Base-by-base conservation (phyloP, 2,329 filamentous ascomycete genomes). In the Apiospora sp. region DNA sequence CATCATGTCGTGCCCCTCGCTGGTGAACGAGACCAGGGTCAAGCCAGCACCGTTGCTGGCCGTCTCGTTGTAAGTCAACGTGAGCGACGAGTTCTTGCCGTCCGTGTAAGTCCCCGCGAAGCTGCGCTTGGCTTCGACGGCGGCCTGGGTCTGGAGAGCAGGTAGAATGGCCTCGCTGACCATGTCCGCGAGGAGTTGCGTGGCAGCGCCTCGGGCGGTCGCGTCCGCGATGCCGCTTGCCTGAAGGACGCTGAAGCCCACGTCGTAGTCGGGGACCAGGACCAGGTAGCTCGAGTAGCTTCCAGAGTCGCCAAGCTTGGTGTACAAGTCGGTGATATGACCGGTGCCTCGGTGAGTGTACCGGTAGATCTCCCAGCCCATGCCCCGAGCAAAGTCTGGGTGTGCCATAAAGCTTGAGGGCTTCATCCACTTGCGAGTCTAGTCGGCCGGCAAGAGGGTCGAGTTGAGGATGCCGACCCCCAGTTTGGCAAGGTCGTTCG, bases 361-460 rank as follows among this genome's bases (percentile, higher is more conserved):
- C n/a, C 81, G 79, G 37, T 77, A 82, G 67, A 85, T 84, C 70
- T 84, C 81, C 81, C 82, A 85, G 3, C 81, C 79, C 14, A 75
- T 75, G 16, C 84, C 83, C 19, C 83, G 73, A 4, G 82, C 79
- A 71, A 80, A 80, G 4, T 77, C 72, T 0, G 80, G 74, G 7
- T 77, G 78, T 1, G 80, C 79, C 3, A 82, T 84, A 75, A 83
- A 81, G 1, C 82, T 74, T 7, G 79, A 79, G 0, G 83, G 84
- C 71, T 84, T 83, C 58, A 86, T 75, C 84, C 83, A 86, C 67
- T 78, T 79, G 13, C 81, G 78, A 22, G 82, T 85, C 54, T 79
- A 76, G 24, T 79, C 75, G 7, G 74, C 51, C 19, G 77, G 46
- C 4, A 86, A 77, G 7, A 86, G 78, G 0, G 77, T 79, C 5